Evolutionary conservation across 2,329 filamentous ascomycete species (phyloP).

Genomic region (Claviceps quebecensis): DNA sequence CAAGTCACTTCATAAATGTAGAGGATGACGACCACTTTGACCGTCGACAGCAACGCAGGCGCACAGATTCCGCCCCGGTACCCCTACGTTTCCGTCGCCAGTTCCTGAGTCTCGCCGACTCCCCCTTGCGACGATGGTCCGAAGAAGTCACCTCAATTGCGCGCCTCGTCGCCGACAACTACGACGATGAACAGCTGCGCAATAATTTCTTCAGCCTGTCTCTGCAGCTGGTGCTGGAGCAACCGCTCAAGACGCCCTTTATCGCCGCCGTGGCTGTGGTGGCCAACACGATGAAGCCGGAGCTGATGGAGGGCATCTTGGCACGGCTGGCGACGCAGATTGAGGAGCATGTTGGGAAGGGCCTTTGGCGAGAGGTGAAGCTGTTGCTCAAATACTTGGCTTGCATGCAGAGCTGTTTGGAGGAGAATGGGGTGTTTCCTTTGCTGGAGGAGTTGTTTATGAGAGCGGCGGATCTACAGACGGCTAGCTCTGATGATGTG

Average conservation of each 20-base stretch:
- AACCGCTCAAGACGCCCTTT: slow-evolving; percentile 96
- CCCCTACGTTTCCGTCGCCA: slow-evolving; percentile 63
- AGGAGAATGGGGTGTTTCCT: slow-evolving; percentile 73
- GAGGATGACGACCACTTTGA: slow-evolving; percentile 67
- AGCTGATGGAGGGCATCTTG: slow-evolving; percentile 60
- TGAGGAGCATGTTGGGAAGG: slow-evolving; percentile 54
- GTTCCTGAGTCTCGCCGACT: slow-evolving; percentile 69
- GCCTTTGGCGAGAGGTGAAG: slow-evolving; percentile 85
- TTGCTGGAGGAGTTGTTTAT: slow-evolving; percentile 82
- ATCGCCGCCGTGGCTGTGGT: slow-evolving; percentile 71
- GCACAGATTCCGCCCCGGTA: slow-evolving; percentile 56
- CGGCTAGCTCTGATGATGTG: slow-evolving; percentile 83
- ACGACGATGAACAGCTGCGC: slow-evolving; percentile 69
- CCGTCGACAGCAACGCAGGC: slow-evolving; percentile 56
- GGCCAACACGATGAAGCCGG: slow-evolving; percentile 62
- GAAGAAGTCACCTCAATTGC: slow-evolving; percentile 67
- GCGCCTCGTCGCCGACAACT: slow-evolving; percentile 65
- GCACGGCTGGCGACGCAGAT: slow-evolving; percentile 43
- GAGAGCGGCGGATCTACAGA: slow-evolving; percentile 85
- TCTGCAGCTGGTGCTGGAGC: slow-evolving; percentile 68
- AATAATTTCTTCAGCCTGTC: slow-evolving; percentile 59
- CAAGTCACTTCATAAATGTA: slow-evolving; percentile 7
- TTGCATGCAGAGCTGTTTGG: slow-evolving; percentile 67
- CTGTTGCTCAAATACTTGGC: slow-evolving; percentile 77
- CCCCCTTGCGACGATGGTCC: slow-evolving; percentile 61